Evolutionary conservation across 1,284 basidiomycete genomes (phyloP).

Genomic region (Cryptococcus deneoformans): DNA sequence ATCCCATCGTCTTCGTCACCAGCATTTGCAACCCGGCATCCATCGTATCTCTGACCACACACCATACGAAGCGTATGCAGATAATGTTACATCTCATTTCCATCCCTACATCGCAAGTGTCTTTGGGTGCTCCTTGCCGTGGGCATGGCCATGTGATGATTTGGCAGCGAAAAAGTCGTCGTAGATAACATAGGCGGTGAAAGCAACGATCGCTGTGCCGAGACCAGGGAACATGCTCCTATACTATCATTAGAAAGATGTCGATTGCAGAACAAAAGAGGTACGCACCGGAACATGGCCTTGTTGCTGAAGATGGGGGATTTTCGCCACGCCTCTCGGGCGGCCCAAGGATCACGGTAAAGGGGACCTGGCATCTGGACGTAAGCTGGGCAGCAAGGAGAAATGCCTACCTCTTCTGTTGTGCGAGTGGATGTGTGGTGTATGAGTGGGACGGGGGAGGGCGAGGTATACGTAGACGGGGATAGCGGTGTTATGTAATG

Average conservation of each 20-base stretch:
- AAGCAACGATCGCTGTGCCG: constrained; percentile 84
- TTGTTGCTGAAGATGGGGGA: constrained; percentile 79
- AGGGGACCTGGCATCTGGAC: constrained; percentile 55
- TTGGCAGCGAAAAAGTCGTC: constrained; percentile 58
- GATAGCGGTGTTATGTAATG: background rate
- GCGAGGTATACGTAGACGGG: background rate
- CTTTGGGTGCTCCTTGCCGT: constrained; percentile 16
- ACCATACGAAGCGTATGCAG: background rate
- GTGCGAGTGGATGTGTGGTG: too few relatives aligned
- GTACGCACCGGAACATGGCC: constrained; percentile 62
- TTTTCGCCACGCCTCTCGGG: constrained; percentile 89
- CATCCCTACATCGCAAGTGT: background rate
- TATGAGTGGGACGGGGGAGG: background rate
- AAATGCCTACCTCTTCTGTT: too few relatives aligned
- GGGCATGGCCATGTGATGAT: constrained; percentile 16
- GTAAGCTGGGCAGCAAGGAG: background rate
- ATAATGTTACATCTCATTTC: background rate
- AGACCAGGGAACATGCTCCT: constrained; percentile 87
- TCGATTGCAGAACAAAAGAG: background rate
- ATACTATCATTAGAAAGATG: background rate
- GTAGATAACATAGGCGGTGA: constrained; percentile 81
- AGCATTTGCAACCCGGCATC: background rate
- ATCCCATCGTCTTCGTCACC: background rate
- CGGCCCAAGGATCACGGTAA: constrained; percentile 92
- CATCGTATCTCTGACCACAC: background rate